Percentiles rank a stretch among this genome's conserved stretches.
phyloP scores from a whole-genome alignment of 176 grass and related monocot genomes.

The Avena atlantica region DNA sequence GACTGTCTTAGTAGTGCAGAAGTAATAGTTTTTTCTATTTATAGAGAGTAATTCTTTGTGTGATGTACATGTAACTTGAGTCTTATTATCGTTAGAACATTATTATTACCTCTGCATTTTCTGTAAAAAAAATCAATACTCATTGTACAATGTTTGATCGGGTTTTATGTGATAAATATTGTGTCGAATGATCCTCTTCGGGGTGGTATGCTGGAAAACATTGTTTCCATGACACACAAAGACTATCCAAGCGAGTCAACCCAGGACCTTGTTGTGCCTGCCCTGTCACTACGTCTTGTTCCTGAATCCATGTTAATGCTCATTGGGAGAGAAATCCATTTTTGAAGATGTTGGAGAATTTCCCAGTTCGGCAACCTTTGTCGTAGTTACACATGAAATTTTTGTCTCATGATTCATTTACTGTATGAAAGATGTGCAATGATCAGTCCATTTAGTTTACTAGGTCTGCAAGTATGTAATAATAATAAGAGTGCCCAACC shows the following conservation, averaged over 20 bases:
- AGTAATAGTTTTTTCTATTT: not conserved
- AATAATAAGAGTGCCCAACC: no score
- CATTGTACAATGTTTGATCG: no score
- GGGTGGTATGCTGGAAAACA: conserved; percentile 82
- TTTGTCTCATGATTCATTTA: no score
- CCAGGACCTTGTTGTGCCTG: conserved; percentile 44
- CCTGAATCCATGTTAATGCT: conserved; percentile 81
- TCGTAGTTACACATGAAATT: no score
- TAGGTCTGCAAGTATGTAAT: no score
- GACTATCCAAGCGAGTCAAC: conserved; percentile 38
- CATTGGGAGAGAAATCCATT: conserved; percentile 74
- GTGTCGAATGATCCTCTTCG: conserved; percentile 79
- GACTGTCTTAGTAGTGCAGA: not conserved
- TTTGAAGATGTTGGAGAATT: conserved; percentile 49
- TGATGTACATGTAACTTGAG: conserved; percentile 4
- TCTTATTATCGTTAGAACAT: no score
- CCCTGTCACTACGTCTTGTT: conserved; percentile 71
- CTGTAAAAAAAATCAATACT: no score
- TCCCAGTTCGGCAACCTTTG: no score
- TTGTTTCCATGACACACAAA: conserved; percentile 56
- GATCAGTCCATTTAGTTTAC: no score
- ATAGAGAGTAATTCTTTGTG: not conserved
- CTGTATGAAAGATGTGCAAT: no score
- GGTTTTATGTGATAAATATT: conserved; percentile 24
- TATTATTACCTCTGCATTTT: no score